Evolutionary conservation across 495 filamentous ascomycete species (phyloP).

Genomic region (Penicillium argentinense): DNA sequence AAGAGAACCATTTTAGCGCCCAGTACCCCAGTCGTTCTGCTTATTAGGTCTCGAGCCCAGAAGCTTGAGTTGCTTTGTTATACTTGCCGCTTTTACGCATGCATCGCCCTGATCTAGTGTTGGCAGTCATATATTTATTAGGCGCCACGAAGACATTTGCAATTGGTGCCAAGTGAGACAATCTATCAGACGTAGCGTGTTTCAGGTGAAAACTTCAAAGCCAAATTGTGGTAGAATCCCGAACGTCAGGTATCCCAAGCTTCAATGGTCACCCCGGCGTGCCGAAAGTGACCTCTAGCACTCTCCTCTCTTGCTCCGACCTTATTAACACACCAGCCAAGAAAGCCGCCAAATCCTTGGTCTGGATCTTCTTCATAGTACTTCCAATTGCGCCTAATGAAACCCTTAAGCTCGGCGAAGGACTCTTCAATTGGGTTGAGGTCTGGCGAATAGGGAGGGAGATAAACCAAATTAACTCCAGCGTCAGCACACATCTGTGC

Average conservation of each 20-base stretch:
- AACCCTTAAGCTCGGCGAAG: slow-evolving; percentile 23
- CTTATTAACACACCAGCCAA: slow-evolving; percentile 23
- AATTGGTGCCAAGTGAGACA: too few species aligned
- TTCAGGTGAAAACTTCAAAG: too few species aligned
- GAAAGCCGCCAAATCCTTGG: slow-evolving; percentile 31
- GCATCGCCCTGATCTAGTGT: too few species aligned
- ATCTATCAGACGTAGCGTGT: too few species aligned
- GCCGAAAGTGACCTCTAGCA: slow-evolving; percentile 25
- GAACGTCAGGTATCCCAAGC: not conserved
- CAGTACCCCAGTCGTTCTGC: too few species aligned
- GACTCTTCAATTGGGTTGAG: slow-evolving; percentile 23
- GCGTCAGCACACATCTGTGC: too few species aligned
- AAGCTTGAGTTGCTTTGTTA: too few species aligned
- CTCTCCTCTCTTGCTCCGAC: slow-evolving; percentile 21
- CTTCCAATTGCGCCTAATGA: slow-evolving; percentile 12
- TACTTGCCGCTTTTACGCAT: too few species aligned
- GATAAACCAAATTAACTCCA: slow-evolving; percentile 20
- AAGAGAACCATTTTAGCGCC: too few species aligned
- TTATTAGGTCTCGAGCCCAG: too few species aligned
- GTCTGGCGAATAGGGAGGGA: not conserved
- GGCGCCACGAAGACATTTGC: too few species aligned
- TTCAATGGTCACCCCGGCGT: slow-evolving; percentile 17
- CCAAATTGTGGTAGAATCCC: not conserved
- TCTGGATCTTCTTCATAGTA: slow-evolving; percentile 29
- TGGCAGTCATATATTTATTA: too few species aligned